Base-by-base conservation (phyloP, 1,284 basidiomycete species). In the Pascua guehoae region DNA sequence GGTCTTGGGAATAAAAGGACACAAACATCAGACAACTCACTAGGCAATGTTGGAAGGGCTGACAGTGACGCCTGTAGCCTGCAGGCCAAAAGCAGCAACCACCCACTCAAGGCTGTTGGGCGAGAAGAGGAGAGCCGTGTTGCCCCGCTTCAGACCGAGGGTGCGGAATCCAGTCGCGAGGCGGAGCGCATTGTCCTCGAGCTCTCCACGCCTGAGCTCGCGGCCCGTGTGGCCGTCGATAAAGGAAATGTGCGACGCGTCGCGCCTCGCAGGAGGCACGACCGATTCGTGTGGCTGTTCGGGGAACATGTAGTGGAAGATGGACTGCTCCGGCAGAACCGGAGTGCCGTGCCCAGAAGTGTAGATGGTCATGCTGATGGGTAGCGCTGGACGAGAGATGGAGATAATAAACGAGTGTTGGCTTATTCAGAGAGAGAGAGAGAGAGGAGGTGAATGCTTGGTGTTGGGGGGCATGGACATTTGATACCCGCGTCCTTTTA, bases 21-120 rank as follows among this genome's bases (percentile, higher is more conserved):
- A 2, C 18, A 8, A 32, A 17, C 14, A 18, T 32, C 18, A 12
- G 32, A 38, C 39, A 37, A 57, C 55, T 52, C 80, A 73, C 68
- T 70, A 75, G 16, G 64, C 70, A 40, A 69, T 68, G 51, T 74
- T 77, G 10, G 70, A 71, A 1, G 72, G 71, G 7, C 70, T 69
- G 5, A 69, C 66, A 4, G 69, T 60, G 14, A 68, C 46, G 0
- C 68, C 70, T 2, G 65, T 63, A 1, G 72, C 71, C 58, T 75
- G 65, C 81, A 79, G 65, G 3, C 84, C 88, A 44, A 84, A 81
- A 5, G 86, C 67, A n/a, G 82, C 80, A 47, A 86, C 76, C 0
- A 86, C 84, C 81, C 84, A 89, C 32, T 79, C 78, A 40, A 89
- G 65, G 12, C 79, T 82, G 70, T 89, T 89, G 5, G 77, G 64